Evolutionary conservation across 2,329 filamentous ascomycete species (phyloP).

Genomic region (Zymoseptoria tritici): DNA sequence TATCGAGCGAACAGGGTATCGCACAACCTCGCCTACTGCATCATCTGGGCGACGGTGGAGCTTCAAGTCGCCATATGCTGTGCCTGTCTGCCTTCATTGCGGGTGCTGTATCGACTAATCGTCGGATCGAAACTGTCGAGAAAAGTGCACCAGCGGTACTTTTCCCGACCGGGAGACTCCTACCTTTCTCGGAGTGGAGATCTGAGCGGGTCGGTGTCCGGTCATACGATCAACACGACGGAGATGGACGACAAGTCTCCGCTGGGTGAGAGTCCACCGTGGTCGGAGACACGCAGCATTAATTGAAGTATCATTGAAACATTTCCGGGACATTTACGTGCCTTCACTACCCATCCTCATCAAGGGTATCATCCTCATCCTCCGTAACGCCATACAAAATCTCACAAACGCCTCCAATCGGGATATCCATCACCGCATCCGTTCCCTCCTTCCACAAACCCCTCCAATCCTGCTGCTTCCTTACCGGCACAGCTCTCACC

Average conservation of each 20-base stretch:
- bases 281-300: neutral
- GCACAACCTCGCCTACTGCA: neutral
- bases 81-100: neutral
- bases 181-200: neutral
- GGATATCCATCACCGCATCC: slow-evolving; percentile 95
- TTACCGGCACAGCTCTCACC: slow-evolving; percentile 18
- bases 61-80: neutral
- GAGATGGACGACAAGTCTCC: neutral
- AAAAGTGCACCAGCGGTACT: neutral
- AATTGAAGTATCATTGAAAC: neutral
- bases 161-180: neutral
- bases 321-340: too few relatives aligned
- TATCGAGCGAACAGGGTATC: neutral
- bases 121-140: neutral
- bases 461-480: slow-evolving; percentile 59
- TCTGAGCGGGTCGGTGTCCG: neutral
- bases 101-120: neutral
- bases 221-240: neutral
- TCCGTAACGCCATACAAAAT: slow-evolving; percentile 65
- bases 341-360: slow-evolving; percentile 2
- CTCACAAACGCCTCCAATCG: slow-evolving; percentile 89
- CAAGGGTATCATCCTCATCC: slow-evolving; percentile 13
- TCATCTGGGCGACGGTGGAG: neutral
- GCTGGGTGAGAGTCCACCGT: neutral
- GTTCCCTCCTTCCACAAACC: slow-evolving; percentile 85